phyloP scores from a whole-genome alignment of 129 eudicot species.

The Solidago caesia region DNA sequence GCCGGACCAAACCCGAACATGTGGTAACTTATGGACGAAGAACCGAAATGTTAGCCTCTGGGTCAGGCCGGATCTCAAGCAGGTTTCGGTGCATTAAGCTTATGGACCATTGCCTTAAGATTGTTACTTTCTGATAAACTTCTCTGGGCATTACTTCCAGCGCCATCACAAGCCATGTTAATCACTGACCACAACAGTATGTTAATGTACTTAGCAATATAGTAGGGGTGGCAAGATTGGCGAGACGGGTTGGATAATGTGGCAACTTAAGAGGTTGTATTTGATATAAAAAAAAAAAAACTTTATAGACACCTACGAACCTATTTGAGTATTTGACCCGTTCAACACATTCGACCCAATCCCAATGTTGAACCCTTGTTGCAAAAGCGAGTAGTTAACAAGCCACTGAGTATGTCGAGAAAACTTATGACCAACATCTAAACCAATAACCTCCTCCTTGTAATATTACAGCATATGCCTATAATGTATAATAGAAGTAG shows the following conservation, averaged over 20 bases:
- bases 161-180: conserved; percentile 98
- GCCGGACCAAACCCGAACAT: too few species aligned
- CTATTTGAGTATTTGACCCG: too few species aligned
- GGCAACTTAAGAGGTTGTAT: not conserved
- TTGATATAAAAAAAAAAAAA: too few species aligned
- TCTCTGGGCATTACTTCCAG: conserved; percentile 93
- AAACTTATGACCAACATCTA: conserved; percentile 96
- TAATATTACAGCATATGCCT: conserved; percentile 3
- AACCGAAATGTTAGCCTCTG: too few species aligned
- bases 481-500: too few species aligned
- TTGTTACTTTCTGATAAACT: conserved; percentile 95
- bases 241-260: not conserved
- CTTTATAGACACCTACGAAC: too few species aligned
- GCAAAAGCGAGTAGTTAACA: conserved; percentile 95
- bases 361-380: conserved; percentile 89
- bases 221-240: not conserved
- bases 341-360: conserved; percentile 40
- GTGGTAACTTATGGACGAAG: too few species aligned
- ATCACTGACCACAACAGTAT: conserved; percentile 52
- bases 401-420: conserved; percentile 99
- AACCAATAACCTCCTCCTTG: conserved; percentile 97
- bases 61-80: too few species aligned
- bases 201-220: not conserved
- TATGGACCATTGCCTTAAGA: conserved; percentile 98
- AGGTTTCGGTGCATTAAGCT: too few species aligned